A percentile compares a stretch with the other conserved stretches of the same genome.
These are phyloP conservation scores for Phytophthora tentaculata DNA, from an alignment of 352 stramenopile genomes.

Conservation along the genomic window DNA sequence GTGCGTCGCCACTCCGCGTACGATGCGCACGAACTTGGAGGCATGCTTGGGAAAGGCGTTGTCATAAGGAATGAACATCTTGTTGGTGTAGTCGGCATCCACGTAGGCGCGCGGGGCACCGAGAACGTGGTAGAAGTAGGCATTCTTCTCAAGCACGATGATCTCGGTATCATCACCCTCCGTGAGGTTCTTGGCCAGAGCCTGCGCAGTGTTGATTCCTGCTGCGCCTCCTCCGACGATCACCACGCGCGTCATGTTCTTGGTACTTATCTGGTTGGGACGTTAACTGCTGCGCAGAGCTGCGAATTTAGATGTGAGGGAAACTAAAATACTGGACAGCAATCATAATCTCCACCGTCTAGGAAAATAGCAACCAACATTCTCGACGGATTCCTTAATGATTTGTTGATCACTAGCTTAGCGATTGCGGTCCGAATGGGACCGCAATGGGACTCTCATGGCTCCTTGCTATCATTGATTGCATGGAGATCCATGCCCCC, in stretches of 20 bases:
- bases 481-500: too few relatives aligned
- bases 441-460: too few relatives aligned
- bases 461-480: too few relatives aligned
- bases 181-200: slow-evolving; percentile 46
- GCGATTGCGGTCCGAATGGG: background rate
- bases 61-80: slow-evolving; percentile 75
- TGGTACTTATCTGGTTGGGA: background rate
- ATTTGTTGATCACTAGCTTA: background rate
- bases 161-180: slow-evolving; percentile 50
- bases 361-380: too few relatives aligned
- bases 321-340: too few relatives aligned
- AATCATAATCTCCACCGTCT: too few relatives aligned
- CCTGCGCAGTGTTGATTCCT: slow-evolving; percentile 50
- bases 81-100: slow-evolving; percentile 49
- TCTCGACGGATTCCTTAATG: background rate
- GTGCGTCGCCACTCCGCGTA: slow-evolving; percentile 42
- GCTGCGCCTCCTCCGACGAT: slow-evolving; percentile 68
- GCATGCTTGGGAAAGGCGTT: slow-evolving; percentile 55
- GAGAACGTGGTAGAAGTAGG: slow-evolving; percentile 53
- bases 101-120: slow-evolving; percentile 61
- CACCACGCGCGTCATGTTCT: slow-evolving; percentile 47
- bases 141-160: slow-evolving; percentile 65
- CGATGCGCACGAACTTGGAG: slow-evolving; percentile 42
- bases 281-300: background rate
- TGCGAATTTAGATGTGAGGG: slow-evolving; percentile 8